Evolutionary conservation across 2,329 filamentous ascomycete genomes (phyloP).

Genomic region (Alternaria sp.): DNA sequence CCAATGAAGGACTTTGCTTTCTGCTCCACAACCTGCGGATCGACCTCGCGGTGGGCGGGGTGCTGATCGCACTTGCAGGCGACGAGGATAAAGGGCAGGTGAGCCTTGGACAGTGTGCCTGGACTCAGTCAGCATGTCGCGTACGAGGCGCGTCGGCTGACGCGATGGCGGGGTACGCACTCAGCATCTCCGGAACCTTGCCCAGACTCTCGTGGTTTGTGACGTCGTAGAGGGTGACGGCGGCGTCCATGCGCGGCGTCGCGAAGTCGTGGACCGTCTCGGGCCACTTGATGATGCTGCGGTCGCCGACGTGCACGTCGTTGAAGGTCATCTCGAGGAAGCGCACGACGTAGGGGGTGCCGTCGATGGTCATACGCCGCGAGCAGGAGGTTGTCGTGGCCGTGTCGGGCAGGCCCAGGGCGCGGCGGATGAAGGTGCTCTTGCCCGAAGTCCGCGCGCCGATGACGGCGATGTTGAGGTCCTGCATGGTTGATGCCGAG

Average conservation of each 20-base stretch:
- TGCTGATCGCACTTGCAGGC: conserved; percentile 89
- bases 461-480: conserved; percentile 65
- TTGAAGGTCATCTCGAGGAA: conserved; percentile 62
- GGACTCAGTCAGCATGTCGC: conserved; percentile 31
- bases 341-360: conserved; percentile 61
- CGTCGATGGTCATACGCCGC: conserved; percentile 64
- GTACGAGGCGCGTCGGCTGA: not conserved
- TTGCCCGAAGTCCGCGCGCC: conserved; percentile 63
- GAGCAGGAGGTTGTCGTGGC: conserved; percentile 52
- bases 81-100: conserved; percentile 78
- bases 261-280: conserved; percentile 66
- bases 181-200: conserved; percentile 75
- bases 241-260: conserved; percentile 79
- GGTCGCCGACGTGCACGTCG: conserved; percentile 59
- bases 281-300: conserved; percentile 63
- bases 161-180: conserved; percentile 62
- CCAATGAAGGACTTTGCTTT: conserved; percentile 68
- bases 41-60: conserved; percentile 71
- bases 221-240: conserved; percentile 86
- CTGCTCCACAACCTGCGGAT: conserved; percentile 70
- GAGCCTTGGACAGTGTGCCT: conserved; percentile 77
- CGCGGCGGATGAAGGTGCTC: conserved; percentile 64
- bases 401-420: conserved; percentile 59
- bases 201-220: conserved; percentile 76
- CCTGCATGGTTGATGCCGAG: conserved; percentile 49